Evolutionary conservation across 1,139 yeast species (phyloP), one percentile per base, ranked within the genome.

Genomic region (Candida albicans): DNA sequence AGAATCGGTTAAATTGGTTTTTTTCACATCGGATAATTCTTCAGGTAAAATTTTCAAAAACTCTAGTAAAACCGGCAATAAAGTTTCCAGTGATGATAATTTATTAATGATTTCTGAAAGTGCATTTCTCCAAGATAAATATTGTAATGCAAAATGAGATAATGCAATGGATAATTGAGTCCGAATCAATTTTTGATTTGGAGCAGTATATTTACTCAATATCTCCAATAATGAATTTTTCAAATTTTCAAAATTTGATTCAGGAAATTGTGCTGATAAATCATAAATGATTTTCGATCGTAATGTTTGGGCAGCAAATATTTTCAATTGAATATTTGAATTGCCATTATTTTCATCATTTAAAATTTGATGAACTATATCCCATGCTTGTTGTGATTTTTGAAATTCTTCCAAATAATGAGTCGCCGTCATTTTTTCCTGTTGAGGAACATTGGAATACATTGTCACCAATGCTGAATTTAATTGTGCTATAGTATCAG

Each of bases 301-400:
- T 50, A 95, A 68, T 0, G 98, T 91, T 62, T 95, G 99, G 1
- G 97, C 87, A 8, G 95, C 87, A 68, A 95, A 93, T 54, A 93
- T 70, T 57, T 82, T 82, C 37, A 86, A 66, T 53, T 84, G 86
- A 24, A 77, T 48, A 10, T 73, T 47, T 35, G 57, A 57, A 31
- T 52, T 49, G 6, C 51, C 50, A 14, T 35, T 26, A 29, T 48
- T n/a, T n/a, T n/a, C 46, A 38, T 54, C 53, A 27, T 54, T 51
- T 35, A 73, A 57, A 27, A 72, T 59, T 33, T 58, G 64, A 51
- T 71, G 79, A 59, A 64, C 70, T 1, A 76, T 50, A 22, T 71
- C 71, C 95, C 95, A 87, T 0, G 95, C 85, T 40, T 75, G 81
- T 39, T 74, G 67, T 0, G 91, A 83, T 62, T 90, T 85, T 62